Conservation (phyloP, 108 stramenopile genomes). For the Skeletonema menzelii region DNA sequence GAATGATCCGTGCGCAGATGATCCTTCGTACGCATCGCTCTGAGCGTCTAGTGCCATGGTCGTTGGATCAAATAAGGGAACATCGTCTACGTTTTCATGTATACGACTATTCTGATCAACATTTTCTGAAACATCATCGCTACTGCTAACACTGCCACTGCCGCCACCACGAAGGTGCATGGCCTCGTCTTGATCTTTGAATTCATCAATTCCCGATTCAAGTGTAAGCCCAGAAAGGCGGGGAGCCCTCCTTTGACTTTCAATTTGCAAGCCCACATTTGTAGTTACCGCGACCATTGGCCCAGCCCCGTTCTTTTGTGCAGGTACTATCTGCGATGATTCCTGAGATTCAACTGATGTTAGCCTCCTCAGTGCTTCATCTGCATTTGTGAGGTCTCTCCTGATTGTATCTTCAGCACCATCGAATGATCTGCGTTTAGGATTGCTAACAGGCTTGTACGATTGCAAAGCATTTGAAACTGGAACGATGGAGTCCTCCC, state of each 20-base stretch:
- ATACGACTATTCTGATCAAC: background rate
- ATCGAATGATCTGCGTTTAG: background rate
- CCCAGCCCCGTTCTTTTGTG: background rate
- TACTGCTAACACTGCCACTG: background rate
- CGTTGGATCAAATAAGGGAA: background rate
- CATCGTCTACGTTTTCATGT: background rate
- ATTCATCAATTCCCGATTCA: background rate
- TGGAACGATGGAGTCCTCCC: background rate
- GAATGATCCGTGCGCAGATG: background rate
- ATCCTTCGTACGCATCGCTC: constrained; percentile 2
- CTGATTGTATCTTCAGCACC: constrained; percentile 8
- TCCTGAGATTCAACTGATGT: background rate
- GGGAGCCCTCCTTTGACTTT: background rate
- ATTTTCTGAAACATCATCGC: background rate
- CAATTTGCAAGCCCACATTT: background rate
- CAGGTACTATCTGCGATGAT: background rate
- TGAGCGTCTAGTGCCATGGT: background rate
- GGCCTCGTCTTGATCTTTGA: constrained; percentile 8
- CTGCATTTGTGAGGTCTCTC: constrained; percentile 14
- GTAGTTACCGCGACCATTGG: background rate
- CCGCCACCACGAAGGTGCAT: constrained; percentile 22
- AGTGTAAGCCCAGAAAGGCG: background rate
- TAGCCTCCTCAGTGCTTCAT: constrained; percentile 3
- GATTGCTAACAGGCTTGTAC: constrained; percentile 1
- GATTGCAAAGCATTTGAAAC: background rate